A percentile compares a stretch with the other conserved stretches of the same genome.
Conservation (phyloP, 768 basidiomycete species). For the Krasilnikovozyma curviuscula region DNA sequence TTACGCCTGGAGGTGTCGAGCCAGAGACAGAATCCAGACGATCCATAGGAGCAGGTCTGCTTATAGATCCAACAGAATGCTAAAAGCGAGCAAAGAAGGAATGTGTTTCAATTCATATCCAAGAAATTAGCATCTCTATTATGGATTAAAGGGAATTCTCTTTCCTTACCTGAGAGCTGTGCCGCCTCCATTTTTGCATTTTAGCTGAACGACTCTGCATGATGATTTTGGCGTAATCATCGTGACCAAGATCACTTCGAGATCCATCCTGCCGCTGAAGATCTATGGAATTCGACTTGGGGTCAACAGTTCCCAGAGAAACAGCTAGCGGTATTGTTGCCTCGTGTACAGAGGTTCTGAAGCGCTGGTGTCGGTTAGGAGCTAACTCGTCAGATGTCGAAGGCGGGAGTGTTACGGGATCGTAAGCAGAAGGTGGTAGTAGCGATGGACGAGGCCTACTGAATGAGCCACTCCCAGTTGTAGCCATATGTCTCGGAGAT, state of each 20-base stretch:
- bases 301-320: not conserved
- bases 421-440: not conserved
- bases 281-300: not conserved
- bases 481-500: not conserved
- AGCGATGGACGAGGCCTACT: not conserved
- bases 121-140: too few relatives aligned
- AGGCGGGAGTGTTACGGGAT: not conserved
- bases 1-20: not conserved
- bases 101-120: too few relatives aligned
- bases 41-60: not conserved
- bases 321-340: too few relatives aligned
- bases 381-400: not conserved
- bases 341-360: conserved; percentile 11
- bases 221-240: conserved; percentile 24
- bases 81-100: not conserved
- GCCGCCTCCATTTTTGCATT: conserved; percentile 27
- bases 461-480: not conserved
- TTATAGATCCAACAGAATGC: not conserved
- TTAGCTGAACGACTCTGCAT: conserved; percentile 29
- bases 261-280: not conserved
- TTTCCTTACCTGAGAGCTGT: too few relatives aligned
- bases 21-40: not conserved
- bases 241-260: not conserved
- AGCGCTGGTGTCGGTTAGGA: conserved; percentile 3
- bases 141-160: too few relatives aligned